phyloP scores from a whole-genome alignment of 2,329 filamentous ascomycete species.

The Nemania diffusa region DNA sequence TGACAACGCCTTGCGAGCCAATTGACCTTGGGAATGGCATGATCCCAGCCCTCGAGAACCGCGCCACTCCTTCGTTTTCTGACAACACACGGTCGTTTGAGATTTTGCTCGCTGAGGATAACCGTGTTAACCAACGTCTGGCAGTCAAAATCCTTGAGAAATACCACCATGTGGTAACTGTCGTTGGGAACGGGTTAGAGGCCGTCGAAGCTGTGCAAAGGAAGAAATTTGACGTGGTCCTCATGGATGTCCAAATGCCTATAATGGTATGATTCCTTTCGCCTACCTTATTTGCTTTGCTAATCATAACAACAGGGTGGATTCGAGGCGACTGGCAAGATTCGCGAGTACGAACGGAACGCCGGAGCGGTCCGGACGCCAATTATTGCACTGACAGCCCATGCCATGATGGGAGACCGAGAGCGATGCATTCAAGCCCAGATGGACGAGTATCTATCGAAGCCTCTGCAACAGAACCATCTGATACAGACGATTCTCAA shows the following conservation, averaged over 20 bases:
- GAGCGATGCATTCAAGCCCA: constrained; percentile 98
- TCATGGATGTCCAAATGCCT: constrained; percentile 99
- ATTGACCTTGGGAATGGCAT: constrained; percentile 97
- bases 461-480: constrained; percentile 95
- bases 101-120: constrained; percentile 95
- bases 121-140: constrained; percentile 94
- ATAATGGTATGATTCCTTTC: constrained; percentile 77
- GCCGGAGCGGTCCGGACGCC: constrained; percentile 85
- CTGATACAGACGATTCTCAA: constrained; percentile 98
- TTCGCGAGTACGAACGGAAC: constrained; percentile 90
- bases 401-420: constrained; percentile 97
- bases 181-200: constrained; percentile 94
- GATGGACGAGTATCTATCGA: constrained; percentile 99
- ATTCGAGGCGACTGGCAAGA: constrained; percentile 96
- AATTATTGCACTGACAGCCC: constrained; percentile 95
- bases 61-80: constrained; percentile 88
- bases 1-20: constrained; percentile 94
- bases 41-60: constrained; percentile 92
- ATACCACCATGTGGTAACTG: constrained; percentile 91
- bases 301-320: constrained; percentile 70
- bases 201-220: constrained; percentile 92
- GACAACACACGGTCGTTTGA: constrained; percentile 97
- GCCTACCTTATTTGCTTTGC: not conserved
- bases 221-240: constrained; percentile 92
- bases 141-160: constrained; percentile 98